These are phyloP conservation scores for Orbilia blumenaviensis DNA, from an alignment of 2,329 filamentous ascomycete genomes.

Conservation along the genomic window DNA sequence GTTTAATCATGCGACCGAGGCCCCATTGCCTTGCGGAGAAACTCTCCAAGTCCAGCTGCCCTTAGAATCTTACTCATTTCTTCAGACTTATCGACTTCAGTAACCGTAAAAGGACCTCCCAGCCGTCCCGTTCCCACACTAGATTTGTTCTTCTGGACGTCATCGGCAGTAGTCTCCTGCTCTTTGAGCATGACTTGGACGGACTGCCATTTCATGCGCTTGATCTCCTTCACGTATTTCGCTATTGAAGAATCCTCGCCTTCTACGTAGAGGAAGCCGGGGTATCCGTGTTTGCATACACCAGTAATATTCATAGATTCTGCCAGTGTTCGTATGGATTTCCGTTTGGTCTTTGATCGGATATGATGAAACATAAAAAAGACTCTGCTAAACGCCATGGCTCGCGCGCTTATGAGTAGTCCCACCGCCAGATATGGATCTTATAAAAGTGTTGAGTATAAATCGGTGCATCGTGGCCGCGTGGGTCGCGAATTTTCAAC, in stretches of 20 bases:
- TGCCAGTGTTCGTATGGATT: conserved; percentile 25
- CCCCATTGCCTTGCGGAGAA: conserved; percentile 47
- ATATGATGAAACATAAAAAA: conserved; percentile 52
- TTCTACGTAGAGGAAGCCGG: conserved; percentile 47
- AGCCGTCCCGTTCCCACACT: not conserved
- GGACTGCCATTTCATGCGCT: conserved; percentile 50
- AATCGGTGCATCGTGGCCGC: not conserved
- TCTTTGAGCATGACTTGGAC: conserved; percentile 43
- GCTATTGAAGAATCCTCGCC: conserved; percentile 28
- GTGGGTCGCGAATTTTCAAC: not conserved
- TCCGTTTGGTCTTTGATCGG: conserved; percentile 30
- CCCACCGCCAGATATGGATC: too few relatives aligned
- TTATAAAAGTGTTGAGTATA: too few relatives aligned
- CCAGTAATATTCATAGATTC: conserved; percentile 37
- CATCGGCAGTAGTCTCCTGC: not conserved
- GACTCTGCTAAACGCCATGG: conserved; percentile 28
- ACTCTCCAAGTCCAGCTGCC: conserved; percentile 31
- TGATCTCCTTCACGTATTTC: conserved; percentile 42
- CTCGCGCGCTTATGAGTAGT: not conserved
- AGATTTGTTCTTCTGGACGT: not conserved
- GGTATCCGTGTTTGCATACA: conserved; percentile 47
- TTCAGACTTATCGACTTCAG: conserved; percentile 41
- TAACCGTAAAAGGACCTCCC: conserved; percentile 24
- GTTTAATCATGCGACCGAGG: conserved; percentile 2
- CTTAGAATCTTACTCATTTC: conserved; percentile 43